A percentile compares a stretch with the other conserved stretches of the same genome.
These are phyloP conservation scores for Tylopilus felleus DNA, from an alignment of 768 basidiomycete genomes.

Conservation along the genomic window DNA sequence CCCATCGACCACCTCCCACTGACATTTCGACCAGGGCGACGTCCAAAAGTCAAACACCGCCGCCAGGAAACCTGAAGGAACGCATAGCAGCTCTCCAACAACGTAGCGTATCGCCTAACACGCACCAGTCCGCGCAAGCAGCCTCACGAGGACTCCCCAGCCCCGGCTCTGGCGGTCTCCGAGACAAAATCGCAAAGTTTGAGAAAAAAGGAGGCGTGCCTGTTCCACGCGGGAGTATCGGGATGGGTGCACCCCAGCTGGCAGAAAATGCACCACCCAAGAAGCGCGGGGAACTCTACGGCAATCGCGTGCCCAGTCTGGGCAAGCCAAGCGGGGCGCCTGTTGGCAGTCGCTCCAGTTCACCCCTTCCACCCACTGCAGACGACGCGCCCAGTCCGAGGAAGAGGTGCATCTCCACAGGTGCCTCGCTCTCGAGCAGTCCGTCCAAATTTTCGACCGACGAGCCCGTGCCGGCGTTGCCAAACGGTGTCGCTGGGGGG, in stretches of 20 bases:
- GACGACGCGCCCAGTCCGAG: constrained; percentile 22
- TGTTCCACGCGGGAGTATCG: constrained; percentile 72
- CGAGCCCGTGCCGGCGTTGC: constrained; percentile 27
- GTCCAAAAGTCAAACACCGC: constrained; percentile 25
- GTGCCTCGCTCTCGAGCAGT: constrained; percentile 16
- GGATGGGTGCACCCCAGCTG: constrained; percentile 58
- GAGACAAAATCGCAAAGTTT: constrained; percentile 77
- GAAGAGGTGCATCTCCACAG: constrained; percentile 31
- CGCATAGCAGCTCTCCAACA: constrained; percentile 82
- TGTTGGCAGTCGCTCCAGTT: constrained; percentile 14
- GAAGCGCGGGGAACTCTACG: constrained; percentile 67
- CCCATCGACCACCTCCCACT: constrained; percentile 3
- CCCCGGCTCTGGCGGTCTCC: constrained; percentile 33
- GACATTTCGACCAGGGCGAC: constrained; percentile 25
- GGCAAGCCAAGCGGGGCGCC: constrained; percentile 22
- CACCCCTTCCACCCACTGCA: constrained; percentile 8
- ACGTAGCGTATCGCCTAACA: constrained; percentile 32
- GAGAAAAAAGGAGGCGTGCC: constrained; percentile 76
- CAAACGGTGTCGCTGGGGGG: constrained; percentile 3
- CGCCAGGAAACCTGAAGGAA: constrained; percentile 64
- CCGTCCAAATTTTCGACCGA: constrained; percentile 11
- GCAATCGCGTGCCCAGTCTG: constrained; percentile 56
- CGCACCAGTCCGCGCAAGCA: constrained; percentile 34
- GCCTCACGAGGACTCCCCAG: constrained; percentile 28
- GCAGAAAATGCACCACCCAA: constrained; percentile 44